Base-by-base conservation (phyloP, 176 grass and related monocot species). In the Triticum timopheevii region DNA sequence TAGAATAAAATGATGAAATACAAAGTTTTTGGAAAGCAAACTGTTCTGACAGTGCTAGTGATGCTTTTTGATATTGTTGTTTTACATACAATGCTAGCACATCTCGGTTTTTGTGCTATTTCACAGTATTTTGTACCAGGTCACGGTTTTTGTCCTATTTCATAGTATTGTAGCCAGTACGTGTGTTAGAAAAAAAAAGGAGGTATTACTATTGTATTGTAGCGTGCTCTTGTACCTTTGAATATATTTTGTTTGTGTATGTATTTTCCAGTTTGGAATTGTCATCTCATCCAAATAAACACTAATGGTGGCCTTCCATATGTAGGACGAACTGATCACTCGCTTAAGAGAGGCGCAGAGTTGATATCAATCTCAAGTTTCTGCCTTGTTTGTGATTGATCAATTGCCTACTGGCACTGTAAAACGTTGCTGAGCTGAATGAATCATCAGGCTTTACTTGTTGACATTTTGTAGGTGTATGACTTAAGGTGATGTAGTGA, bases 281-380 rank as follows among this genome's bases (percentile, higher is more conserved):
- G 49, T 16, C 17, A 24, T 87, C 16, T 74, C 39, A 12, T 56
- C 10, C 1, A 7, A 67, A 38, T 59, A 59, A 50, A 45, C 42
- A 65, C 61, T 45, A 13, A 86, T 72, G 65, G 67, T 49, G 16
- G 2, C 28, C 83, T 85, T 80, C 3, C 36, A 78, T 38, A 22
- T 75, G 76, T 81, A 95, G 93, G 90, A 87, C 49, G 90, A 95
- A 80, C 61, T 95, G 86, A 90, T 92, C 33, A 22, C 82, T 69
- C 87, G 87, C 39, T 83, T 94, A 81, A 89, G 61, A 50, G 78
- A 89, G 79, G 22, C 79, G 4, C 83, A 82, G 54, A 65, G 65
- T 56, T 90, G 79, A 91, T 59, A 38, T 77, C 2, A 80, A 56
- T 24, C 23, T 69, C 38, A n/a, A 25, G 15, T 3, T 30, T 73